Percentiles rank a stretch among this genome's conserved stretches.
Conservation (phyloP, 73 alveolate species). For the Urostyla sp. region DNA sequence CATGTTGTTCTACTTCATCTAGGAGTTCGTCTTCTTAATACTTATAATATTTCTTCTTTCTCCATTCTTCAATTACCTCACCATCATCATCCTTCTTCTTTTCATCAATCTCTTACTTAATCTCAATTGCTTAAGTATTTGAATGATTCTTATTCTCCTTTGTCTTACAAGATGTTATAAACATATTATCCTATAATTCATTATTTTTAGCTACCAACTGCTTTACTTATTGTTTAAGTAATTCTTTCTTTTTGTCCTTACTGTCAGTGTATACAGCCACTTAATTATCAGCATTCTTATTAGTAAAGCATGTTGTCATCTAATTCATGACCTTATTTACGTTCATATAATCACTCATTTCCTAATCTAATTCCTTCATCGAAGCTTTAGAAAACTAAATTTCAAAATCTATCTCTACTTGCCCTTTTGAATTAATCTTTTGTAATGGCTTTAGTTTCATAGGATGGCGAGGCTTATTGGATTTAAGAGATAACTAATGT, state of each 20-base stretch:
- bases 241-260: neutral
- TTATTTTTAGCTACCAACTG: too few relatives aligned
- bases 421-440: neutral
- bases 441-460: constrained; percentile 27
- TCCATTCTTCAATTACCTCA: neutral
- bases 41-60: constrained; percentile 27
- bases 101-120: constrained; percentile 16
- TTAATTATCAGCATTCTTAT: neutral
- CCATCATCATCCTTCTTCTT: constrained; percentile 9
- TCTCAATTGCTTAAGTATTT: constrained; percentile 2
- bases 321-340: constrained; percentile 11
- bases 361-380: constrained; percentile 7
- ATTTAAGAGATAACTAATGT: constrained; percentile 26
- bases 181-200: too few relatives aligned
- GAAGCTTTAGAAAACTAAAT: constrained; percentile 16
- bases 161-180: too few relatives aligned
- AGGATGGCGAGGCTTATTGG: constrained; percentile 29
- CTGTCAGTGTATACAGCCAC: neutral
- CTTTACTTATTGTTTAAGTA: too few relatives aligned
- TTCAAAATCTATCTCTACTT: constrained; percentile 20
- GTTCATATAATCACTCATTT: constrained; percentile 31
- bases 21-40: constrained; percentile 40
- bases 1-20: constrained; percentile 47
- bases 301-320: constrained; percentile 34
- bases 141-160: constrained; percentile 7